Conservation (phyloP, 73 alveolate genomes). For the Paramecium sonneborni region DNA sequence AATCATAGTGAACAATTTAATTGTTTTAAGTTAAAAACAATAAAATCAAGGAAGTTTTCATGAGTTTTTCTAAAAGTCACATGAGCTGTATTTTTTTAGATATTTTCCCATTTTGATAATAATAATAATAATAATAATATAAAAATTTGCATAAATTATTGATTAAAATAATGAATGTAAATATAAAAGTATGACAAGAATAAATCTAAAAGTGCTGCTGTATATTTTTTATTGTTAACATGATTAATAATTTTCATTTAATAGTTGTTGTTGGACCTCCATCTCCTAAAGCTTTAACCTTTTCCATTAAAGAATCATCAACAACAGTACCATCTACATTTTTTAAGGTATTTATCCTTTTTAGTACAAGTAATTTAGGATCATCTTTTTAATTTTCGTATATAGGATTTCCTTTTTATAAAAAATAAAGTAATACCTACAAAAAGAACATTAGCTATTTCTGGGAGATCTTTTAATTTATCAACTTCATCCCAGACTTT, state of each 20-base stretch:
- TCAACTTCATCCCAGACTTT: constrained; percentile 91
- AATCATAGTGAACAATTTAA: neutral
- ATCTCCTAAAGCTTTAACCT: constrained; percentile 78
- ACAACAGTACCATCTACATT: constrained; percentile 92
- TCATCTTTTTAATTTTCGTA: constrained; percentile 89
- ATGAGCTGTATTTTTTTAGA: neutral
- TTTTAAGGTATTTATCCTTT: constrained; percentile 87
- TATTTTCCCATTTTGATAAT: constrained; percentile 20
- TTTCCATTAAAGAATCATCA: constrained; percentile 68
- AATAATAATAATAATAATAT: too few species aligned
- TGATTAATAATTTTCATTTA: neutral
- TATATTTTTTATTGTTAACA: neutral
- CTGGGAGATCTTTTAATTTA: constrained; percentile 86
- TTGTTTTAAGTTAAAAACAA: neutral
- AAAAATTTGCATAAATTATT: too few species aligned
- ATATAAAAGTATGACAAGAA: neutral
- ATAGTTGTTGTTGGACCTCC: constrained; percentile 10
- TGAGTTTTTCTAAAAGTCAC: neutral
- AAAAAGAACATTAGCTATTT: constrained; percentile 85
- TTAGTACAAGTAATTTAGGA: constrained; percentile 85
- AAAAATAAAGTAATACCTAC: constrained; percentile 55
- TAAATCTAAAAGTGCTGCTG: neutral
- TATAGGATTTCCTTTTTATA: constrained; percentile 83
- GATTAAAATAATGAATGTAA: too few species aligned
- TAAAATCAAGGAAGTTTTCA: neutral